These are phyloP conservation scores for Seiridium unicorne DNA, from an alignment of 2,329 filamentous ascomycete genomes.

Conservation along the genomic window DNA sequence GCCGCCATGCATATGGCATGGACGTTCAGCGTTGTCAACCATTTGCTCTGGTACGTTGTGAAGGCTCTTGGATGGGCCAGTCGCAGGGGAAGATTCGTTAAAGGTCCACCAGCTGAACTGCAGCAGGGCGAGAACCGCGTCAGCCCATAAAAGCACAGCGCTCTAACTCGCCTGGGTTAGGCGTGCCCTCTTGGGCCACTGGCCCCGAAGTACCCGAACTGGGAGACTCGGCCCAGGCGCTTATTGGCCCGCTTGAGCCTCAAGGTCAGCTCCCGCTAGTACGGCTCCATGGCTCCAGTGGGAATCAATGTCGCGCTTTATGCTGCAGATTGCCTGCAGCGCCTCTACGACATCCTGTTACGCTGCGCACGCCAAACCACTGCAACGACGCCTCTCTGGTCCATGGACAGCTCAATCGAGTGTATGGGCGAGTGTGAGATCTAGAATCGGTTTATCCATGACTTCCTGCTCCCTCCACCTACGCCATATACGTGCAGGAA, in stretches of 20 bases:
- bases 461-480: not conserved
- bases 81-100: not conserved
- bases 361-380: not conserved
- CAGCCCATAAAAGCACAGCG: too few relatives aligned
- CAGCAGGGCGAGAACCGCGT: not conserved
- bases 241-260: conserved; percentile 5
- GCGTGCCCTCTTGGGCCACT: too few relatives aligned
- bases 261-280: conserved; percentile 6
- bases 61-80: not conserved
- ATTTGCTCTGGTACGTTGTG: not conserved
- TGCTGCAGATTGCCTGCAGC: not conserved
- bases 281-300: not conserved
- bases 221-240: not conserved
- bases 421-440: not conserved
- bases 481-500: not conserved
- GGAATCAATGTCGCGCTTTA: not conserved
- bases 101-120: not conserved
- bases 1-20: not conserved
- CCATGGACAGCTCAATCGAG: conserved; percentile 6
- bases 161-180: too few relatives aligned
- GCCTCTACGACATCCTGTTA: not conserved
- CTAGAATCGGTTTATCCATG: not conserved
- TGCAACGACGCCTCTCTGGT: not conserved
- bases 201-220: not conserved
- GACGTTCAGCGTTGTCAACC: too few relatives aligned